A percentile compares a stretch with the other conserved stretches of the same genome.
phyloP scores from a whole-genome alignment of 1,284 basidiomycete genomes.

The Polyporus tsugae region DNA sequence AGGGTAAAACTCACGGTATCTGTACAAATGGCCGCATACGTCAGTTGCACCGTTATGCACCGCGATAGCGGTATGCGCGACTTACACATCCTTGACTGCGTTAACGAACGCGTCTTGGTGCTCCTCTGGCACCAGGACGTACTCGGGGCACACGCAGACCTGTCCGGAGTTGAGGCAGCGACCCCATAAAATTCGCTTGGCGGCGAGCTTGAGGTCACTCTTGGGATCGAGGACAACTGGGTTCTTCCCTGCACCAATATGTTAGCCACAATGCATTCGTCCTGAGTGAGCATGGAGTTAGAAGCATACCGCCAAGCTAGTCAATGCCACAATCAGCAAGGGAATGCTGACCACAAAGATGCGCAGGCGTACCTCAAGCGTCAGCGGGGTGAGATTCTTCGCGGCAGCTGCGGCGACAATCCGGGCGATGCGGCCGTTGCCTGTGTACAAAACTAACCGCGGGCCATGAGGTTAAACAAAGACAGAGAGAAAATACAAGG shows the following conservation, averaged over 20 bases:
- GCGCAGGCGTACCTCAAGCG: constrained; percentile 66
- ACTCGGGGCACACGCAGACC: constrained; percentile 82
- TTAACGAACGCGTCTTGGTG: constrained; percentile 70
- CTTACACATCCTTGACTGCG: constrained; percentile 69
- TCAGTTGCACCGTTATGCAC: background rate
- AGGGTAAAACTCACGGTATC: constrained; percentile 62
- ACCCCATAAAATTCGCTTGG: constrained; percentile 80
- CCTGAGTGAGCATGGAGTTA: no score
- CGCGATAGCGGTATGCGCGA: constrained; percentile 14
- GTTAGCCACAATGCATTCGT: background rate
- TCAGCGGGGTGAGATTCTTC: constrained; percentile 85
- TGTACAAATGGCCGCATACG: constrained; percentile 32
- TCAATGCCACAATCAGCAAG: background rate
- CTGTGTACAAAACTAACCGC: constrained; percentile 64
- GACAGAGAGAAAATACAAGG: background rate
- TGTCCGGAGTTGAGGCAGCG: constrained; percentile 82
- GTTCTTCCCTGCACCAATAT: constrained; percentile 70
- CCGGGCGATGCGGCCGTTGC: constrained; percentile 79
- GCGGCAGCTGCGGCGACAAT: constrained; percentile 87
- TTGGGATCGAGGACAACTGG: constrained; percentile 83
- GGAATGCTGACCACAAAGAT: constrained; percentile 3
- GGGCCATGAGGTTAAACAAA: constrained; percentile 6
- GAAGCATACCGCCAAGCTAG: constrained; percentile 29
- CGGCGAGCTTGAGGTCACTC: constrained; percentile 65
- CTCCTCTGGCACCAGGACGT: constrained; percentile 73